These are phyloP conservation scores for Bauhinia variegata DNA, from an alignment of 306 rosid species.

Conservation along the genomic window DNA sequence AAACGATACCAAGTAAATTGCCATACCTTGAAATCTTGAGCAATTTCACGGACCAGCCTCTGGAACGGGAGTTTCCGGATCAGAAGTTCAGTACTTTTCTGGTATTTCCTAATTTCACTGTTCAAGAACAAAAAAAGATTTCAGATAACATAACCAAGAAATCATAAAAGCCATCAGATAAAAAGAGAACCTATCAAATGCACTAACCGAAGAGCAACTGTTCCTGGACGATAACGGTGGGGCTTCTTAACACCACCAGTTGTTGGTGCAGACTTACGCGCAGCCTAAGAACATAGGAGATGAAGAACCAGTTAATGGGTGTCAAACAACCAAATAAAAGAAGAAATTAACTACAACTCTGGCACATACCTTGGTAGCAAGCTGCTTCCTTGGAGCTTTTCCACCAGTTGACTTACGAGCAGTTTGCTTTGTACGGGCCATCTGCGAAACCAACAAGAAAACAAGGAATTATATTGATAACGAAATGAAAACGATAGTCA, in stretches of 20 bases:
- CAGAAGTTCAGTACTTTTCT: conserved; percentile 89
- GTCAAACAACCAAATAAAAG: accelerated
- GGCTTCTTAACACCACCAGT: conserved; percentile 98
- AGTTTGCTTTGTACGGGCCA: conserved; percentile 99
- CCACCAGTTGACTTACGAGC: conserved; percentile 98
- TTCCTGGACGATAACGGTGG: conserved; percentile 93
- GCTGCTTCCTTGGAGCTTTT: conserved; percentile 96
- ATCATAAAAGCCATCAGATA: accelerated
- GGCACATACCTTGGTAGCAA: conserved; percentile 81
- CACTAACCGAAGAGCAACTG: conserved; percentile 88
- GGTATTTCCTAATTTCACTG: conserved; percentile 93
- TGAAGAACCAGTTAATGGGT: accelerated
- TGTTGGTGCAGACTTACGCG: conserved; percentile 95
- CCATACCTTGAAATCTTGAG: conserved; percentile 86
- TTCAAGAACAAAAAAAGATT: background rate
- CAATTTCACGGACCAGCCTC: conserved; percentile 94
- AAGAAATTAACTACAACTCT: background rate
- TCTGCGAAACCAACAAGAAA: conserved; percentile 31
- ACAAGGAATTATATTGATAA: background rate
- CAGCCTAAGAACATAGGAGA: conserved; percentile 50
- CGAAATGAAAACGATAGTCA: background rate
- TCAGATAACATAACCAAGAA: background rate
- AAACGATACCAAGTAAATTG: accelerated
- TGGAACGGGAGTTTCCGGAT: conserved; percentile 94
- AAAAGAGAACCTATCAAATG: background rate